Evolutionary conservation across 768 basidiomycete species (phyloP), one percentile per base, ranked within the genome.

Genomic region (Hypholoma fasciculare): DNA sequence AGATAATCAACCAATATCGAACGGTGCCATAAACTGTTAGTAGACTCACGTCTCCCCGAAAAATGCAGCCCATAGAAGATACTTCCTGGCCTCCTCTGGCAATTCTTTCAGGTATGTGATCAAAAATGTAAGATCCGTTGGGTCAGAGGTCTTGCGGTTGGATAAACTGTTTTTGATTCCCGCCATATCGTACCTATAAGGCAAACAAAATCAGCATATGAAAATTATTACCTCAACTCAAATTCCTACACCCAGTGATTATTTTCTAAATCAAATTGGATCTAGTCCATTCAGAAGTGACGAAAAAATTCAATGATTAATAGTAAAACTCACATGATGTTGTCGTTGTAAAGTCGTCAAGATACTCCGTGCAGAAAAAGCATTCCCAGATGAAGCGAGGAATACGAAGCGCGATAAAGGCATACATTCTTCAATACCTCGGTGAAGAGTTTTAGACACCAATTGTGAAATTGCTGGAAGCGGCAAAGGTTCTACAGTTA

Each of bases 41-140:
- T 49, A 34, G 6, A 77, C 82, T 57, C 62, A 88, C 86, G 84
- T 86, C 63, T 87, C 82, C 3, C 88, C 89, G 61, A 90, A 89
- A 66, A 88, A 82, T 7, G 84, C 83, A 14, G 87, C 88, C 88
- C 88, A 90, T 39, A 81, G 71, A 14, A 91, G 74, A 65, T 86
- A 90, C 59, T 84, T 88, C 59, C 77, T 75, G 1, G 86, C 86
- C 59, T 88, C 88, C 30, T 82, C 80, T 2, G 84, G 82, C 17
- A 90, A 76, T 64, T 84, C 81, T 56, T 78, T 75, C 68, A 89
- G 73, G 56, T 85, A 85, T 14, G 80, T 74, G 40, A 80, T 77
- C 49, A 90, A 74, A 67, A 87, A 89, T 20, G 79, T 78, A 17
- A 86, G 71, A 67, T 89, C 86, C 12, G 80, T 83, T 0, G 88